Percentiles rank a stretch among this genome's conserved stretches.
Evolutionary conservation across 2,329 filamentous ascomycete genomes (phyloP).

Genomic region (Verticillium dahliae): DNA sequence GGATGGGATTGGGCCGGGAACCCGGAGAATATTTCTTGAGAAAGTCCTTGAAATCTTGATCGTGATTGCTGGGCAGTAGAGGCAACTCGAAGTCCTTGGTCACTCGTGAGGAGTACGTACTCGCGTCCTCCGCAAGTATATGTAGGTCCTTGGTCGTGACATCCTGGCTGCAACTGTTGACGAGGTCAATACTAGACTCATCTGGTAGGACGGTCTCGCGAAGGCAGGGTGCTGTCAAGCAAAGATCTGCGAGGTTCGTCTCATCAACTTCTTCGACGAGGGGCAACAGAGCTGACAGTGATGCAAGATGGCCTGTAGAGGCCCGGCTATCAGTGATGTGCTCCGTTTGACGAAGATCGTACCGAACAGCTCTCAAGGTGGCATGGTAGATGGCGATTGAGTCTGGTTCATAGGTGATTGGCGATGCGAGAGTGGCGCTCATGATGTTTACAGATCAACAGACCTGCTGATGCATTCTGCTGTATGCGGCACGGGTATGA

Average conservation of each 20-base stretch:
- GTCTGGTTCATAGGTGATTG: not conserved
- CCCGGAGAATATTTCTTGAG: not conserved
- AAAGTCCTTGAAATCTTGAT: slow-evolving; percentile 4
- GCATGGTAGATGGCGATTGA: not conserved
- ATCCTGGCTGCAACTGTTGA: not conserved
- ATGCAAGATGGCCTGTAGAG: not conserved
- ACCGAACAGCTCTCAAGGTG: not conserved
- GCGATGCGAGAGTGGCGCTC: not conserved
- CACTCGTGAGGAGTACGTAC: not conserved
- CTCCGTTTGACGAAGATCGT: not conserved
- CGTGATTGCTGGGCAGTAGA: slow-evolving; percentile 1
- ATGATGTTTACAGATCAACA: not conserved
- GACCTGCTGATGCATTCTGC: too few relatives aligned
- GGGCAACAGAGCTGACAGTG: not conserved
- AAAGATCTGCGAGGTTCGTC: not conserved
- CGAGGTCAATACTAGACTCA: not conserved
- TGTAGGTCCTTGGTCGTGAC: not conserved
- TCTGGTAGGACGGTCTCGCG: not conserved
- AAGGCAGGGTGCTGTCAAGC: not conserved
- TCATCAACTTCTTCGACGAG: not conserved
- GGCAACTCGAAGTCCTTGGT: slow-evolving; percentile 5
- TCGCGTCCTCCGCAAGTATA: not conserved
- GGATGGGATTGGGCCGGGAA: slow-evolving; percentile 2
- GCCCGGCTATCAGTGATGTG: not conserved
- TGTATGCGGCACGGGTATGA: too few relatives aligned